Percentiles rank a stretch among this genome's conserved stretches.
phyloP scores from a whole-genome alignment of 2,329 filamentous ascomycete species.

The Cordyceps pruinosa region DNA sequence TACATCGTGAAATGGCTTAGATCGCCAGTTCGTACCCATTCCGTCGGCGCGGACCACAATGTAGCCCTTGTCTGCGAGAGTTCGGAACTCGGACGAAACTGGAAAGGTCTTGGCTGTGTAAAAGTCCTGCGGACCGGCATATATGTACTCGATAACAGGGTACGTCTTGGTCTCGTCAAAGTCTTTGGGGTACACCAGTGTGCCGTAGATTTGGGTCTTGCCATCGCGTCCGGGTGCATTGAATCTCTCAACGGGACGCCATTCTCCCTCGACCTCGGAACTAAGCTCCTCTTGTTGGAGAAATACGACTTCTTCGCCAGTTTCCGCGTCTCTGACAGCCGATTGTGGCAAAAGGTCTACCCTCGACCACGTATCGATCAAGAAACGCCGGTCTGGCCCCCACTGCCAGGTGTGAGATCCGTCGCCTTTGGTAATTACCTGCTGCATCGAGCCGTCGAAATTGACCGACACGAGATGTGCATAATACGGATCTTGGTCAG shows the following conservation, averaged over 20 bases:
- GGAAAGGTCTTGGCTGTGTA: constrained; percentile 21
- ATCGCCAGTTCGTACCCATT: constrained; percentile 27
- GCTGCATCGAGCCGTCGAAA: constrained; percentile 22
- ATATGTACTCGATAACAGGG: constrained; percentile 23
- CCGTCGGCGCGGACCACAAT: constrained; percentile 25
- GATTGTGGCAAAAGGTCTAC: constrained; percentile 18
- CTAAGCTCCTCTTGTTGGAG: constrained; percentile 14
- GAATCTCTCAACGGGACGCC: constrained; percentile 20
- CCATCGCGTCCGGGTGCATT: constrained; percentile 21
- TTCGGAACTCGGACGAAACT: constrained; percentile 14
- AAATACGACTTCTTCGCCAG: constrained; percentile 15
- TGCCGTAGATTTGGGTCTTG: constrained; percentile 21
- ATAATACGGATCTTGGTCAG: constrained; percentile 22
- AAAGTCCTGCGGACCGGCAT: constrained; percentile 22
- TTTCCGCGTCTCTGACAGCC: constrained; percentile 16
- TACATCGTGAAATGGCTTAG: constrained; percentile 24
- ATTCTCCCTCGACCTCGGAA: constrained; percentile 12
- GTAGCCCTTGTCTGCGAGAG: constrained; percentile 24
- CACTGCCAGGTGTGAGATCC: constrained; percentile 21
- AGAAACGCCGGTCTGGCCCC: constrained; percentile 17
- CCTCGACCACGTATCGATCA: constrained; percentile 23
- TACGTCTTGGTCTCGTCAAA: constrained; percentile 22
- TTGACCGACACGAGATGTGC: constrained; percentile 19
- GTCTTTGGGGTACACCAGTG: constrained; percentile 20
- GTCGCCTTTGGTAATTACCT: constrained; percentile 20